Conservation (phyloP, 495 filamentous ascomycete genomes). For the Penicillium canariense region DNA sequence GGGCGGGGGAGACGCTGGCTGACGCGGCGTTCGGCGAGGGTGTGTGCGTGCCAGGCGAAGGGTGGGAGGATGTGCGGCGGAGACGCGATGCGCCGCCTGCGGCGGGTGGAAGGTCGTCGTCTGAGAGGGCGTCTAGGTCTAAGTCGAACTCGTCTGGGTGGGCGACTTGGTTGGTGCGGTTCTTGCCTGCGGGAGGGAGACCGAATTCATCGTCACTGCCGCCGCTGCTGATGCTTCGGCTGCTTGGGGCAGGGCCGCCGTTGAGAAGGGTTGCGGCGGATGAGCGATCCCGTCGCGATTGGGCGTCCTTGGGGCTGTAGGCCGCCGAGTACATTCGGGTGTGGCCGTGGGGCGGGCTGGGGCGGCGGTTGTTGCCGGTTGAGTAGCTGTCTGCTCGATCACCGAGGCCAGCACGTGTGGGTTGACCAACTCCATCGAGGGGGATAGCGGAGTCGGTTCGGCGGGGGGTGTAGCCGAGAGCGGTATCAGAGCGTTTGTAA, state of each 20-base stretch:
- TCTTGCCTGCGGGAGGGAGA: slow-evolving; percentile 48
- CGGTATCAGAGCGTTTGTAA: slow-evolving; percentile 69
- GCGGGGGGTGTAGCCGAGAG: slow-evolving; percentile 72
- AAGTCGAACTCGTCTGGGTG: slow-evolving; percentile 54
- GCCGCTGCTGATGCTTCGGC: slow-evolving; percentile 45
- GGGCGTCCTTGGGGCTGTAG: slow-evolving; percentile 43
- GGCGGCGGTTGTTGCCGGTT: slow-evolving; percentile 51
- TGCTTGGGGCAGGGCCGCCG: slow-evolving; percentile 38
- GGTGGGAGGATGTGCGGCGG: slow-evolving; percentile 56
- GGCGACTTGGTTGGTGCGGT: slow-evolving; percentile 56
- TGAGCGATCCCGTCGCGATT: slow-evolving; percentile 40
- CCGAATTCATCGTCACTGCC: slow-evolving; percentile 54
- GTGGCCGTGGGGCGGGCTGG: slow-evolving; percentile 44
- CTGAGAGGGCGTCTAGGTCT: slow-evolving; percentile 41
- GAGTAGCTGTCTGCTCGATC: slow-evolving; percentile 49
- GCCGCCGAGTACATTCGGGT: slow-evolving; percentile 60
- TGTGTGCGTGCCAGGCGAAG: slow-evolving; percentile 22
- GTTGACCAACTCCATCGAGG: slow-evolving; percentile 48
- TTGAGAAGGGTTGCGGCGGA: slow-evolving; percentile 39
- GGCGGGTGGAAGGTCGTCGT: slow-evolving; percentile 53
- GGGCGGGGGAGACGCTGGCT: slow-evolving; percentile 31
- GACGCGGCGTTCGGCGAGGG: slow-evolving; percentile 18
- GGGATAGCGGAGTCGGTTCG: slow-evolving; percentile 54
- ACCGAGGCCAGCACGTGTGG: slow-evolving; percentile 27
- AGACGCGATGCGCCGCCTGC: slow-evolving; percentile 43